Conservation (phyloP, 176 grass and related monocot species). For the Oryza punctata region DNA sequence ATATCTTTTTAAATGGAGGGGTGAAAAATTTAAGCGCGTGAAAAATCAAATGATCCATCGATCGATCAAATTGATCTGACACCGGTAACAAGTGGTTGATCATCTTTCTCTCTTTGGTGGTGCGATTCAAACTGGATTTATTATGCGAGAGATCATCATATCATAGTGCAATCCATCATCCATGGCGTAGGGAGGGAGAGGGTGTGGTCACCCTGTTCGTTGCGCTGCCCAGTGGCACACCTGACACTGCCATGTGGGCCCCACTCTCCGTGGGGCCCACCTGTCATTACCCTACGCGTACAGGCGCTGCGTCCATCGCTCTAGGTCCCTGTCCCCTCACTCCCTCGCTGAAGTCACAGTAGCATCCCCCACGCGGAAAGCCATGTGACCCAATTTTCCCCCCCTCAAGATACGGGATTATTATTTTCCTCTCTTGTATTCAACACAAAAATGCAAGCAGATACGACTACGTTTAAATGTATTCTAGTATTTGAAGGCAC, state of each 20-base stretch:
- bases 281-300: neutral
- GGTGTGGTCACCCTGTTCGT: neutral
- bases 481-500: neutral
- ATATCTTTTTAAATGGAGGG: too few relatives aligned
- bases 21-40: neutral
- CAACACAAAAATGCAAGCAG: neutral
- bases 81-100: neutral
- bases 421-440: neutral
- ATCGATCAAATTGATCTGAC: neutral
- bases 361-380: conserved; percentile 21
- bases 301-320: neutral
- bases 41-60: neutral
- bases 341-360: neutral
- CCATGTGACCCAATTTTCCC: conserved; percentile 16
- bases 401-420: neutral
- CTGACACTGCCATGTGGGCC: neutral
- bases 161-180: neutral
- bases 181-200: neutral
- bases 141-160: neutral
- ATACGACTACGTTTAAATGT: neutral
- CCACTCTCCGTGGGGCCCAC: neutral
- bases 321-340: neutral
- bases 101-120: neutral
- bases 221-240: neutral
- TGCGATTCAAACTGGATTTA: neutral